These are phyloP conservation scores for Sisymbrium irio DNA, from an alignment of 345 rosid species.

Conservation along the genomic window DNA sequence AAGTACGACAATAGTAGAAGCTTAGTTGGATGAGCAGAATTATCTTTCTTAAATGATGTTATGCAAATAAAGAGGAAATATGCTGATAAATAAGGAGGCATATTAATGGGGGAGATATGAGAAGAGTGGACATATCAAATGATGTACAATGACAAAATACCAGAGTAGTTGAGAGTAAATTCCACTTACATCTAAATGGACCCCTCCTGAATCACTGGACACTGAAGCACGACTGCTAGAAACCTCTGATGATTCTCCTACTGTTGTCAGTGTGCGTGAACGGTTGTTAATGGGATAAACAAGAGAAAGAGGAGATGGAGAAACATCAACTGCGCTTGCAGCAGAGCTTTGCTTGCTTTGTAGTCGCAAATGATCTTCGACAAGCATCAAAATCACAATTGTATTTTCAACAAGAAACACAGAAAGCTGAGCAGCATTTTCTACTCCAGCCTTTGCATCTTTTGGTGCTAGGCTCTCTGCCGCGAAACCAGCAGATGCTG, in stretches of 20 bases:
- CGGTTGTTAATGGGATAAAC: slow-evolving; percentile 51
- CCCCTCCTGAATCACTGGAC: slow-evolving; percentile 64
- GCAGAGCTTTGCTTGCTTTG: slow-evolving; percentile 86
- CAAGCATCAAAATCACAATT: slow-evolving; percentile 94
- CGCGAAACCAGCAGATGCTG: slow-evolving; percentile 95
- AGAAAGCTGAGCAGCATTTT: slow-evolving; percentile 87
- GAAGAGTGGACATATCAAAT: not conserved
- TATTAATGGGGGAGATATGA: too few species aligned
- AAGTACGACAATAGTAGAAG: not conserved
- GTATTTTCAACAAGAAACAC: slow-evolving; percentile 97
- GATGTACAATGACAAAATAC: not conserved
- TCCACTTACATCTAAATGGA: slow-evolving; percentile 83
- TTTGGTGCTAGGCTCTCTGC: slow-evolving; percentile 85
- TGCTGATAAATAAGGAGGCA: too few species aligned
- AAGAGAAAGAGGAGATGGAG: slow-evolving; percentile 80
- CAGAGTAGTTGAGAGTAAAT: slow-evolving; percentile 14
- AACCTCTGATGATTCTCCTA: slow-evolving; percentile 53
- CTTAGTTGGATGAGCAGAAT: too few species aligned
- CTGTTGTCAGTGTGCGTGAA: slow-evolving; percentile 40
- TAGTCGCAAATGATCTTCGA: slow-evolving; percentile 91
- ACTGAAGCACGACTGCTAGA: slow-evolving; percentile 55
- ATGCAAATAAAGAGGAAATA: too few species aligned
- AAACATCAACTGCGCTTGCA: slow-evolving; percentile 47
- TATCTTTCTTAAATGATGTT: too few species aligned
- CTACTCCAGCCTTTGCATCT: slow-evolving; percentile 82